These are phyloP conservation scores for Vickermania ingenoplastis DNA, from an alignment of 208 protist genomes.

Conservation along the genomic window DNA sequence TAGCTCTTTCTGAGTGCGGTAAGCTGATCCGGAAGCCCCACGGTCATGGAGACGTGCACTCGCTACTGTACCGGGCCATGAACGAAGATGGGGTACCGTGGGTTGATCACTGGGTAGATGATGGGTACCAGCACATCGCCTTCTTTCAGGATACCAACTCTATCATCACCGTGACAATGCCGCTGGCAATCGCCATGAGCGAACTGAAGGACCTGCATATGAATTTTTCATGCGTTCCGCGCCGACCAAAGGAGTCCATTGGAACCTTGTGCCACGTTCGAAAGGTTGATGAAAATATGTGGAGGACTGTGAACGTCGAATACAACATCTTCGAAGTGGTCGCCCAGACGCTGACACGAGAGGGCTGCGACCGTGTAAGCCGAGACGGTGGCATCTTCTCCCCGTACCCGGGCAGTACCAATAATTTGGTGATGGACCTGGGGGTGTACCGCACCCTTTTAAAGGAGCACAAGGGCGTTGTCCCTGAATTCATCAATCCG, in stretches of 20 bases:
- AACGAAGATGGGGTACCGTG: constrained; percentile 11
- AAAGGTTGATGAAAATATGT: constrained; percentile 6
- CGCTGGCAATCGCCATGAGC: constrained; percentile 75
- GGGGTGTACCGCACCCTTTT: constrained; percentile 49
- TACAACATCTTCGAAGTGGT: constrained; percentile 78
- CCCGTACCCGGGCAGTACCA: constrained; percentile 90
- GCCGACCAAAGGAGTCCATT: constrained; percentile 72
- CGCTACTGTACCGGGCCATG: constrained; percentile 56
- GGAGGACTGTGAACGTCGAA: constrained; percentile 60
- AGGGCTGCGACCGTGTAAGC: constrained; percentile 32
- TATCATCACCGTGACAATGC: constrained; percentile 50
- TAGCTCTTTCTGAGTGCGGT: constrained; percentile 41
- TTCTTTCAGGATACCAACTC: constrained; percentile 95
- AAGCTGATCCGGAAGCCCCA: constrained; percentile 83
- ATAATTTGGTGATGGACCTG: constrained; percentile 79
- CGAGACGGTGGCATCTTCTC: constrained; percentile 31
- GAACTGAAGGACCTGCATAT: constrained; percentile 44
- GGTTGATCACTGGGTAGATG: constrained; percentile 32
- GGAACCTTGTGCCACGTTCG: constrained; percentile 46
- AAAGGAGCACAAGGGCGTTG: constrained; percentile 35
- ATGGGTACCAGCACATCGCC: constrained; percentile 61
- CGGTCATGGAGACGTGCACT: constrained; percentile 93
- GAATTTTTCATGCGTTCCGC: constrained; percentile 88
- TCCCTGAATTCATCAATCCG: constrained; percentile 94
- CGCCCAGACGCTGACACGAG: constrained; percentile 23